Evolutionary conservation across 306 rosid genomes (phyloP).

Genomic region (Ormosia semicastrata): DNA sequence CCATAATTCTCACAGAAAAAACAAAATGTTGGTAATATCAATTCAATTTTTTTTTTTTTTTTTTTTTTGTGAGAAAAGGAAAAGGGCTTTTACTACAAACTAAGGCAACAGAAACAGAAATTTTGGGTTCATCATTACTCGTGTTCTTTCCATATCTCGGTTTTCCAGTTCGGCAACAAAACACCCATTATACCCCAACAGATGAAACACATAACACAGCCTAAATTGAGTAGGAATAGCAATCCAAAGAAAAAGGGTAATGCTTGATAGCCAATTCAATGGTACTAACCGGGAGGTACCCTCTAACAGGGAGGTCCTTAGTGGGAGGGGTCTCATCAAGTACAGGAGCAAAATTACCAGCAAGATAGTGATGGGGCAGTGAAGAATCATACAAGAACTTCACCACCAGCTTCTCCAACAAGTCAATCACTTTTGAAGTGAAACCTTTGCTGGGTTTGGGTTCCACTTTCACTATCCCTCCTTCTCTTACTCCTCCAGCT

Average conservation of each 20-base stretch:
- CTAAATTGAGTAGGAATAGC: background rate
- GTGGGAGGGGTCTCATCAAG: constrained; percentile 80
- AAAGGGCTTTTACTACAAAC: background rate
- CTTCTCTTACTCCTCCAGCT: background rate
- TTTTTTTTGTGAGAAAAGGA: background rate
- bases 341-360: constrained; percentile 81
- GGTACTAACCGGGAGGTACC: constrained; percentile 71
- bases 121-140: background rate
- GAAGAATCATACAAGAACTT: constrained; percentile 66
- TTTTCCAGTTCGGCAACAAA: background rate
- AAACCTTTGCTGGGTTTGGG: constrained; percentile 75
- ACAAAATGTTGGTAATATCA: background rate
- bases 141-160: background rate
- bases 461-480: constrained; percentile 45
- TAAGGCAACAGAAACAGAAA: background rate
- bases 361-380: constrained; percentile 67
- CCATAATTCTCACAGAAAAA: no score
- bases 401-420: constrained; percentile 69
- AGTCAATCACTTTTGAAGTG: constrained; percentile 54
- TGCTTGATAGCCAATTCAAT: background rate
- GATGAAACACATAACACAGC: background rate
- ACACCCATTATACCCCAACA: background rate
- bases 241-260: no score
- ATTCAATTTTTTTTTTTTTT: background rate
- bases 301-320: constrained; percentile 59